Evolutionary conservation across 1,284 basidiomycete genomes (phyloP).

Genomic region (Sanguinoderma infundibulare): DNA sequence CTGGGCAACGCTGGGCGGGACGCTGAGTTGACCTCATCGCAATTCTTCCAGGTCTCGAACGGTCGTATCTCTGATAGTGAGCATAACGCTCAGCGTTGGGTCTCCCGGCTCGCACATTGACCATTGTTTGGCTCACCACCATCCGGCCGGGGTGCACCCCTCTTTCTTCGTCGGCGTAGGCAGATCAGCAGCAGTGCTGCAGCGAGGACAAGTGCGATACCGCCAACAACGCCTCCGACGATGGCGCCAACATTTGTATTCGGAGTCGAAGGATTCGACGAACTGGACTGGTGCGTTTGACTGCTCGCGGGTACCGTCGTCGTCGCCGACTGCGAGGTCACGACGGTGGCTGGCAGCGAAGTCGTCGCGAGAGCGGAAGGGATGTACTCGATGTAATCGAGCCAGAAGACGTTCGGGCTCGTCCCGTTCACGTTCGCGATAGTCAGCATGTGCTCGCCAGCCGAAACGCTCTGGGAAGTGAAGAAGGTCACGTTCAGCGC

Average conservation of each 20-base stretch:
- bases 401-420: conserved; percentile 22
- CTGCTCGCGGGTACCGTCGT: not conserved
- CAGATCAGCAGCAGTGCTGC: not conserved
- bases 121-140: no score
- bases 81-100: no score
- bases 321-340: not conserved
- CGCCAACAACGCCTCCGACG: not conserved
- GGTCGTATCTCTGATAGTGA: not conserved
- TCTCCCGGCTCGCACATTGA: no score
- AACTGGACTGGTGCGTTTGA: not conserved
- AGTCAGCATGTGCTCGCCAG: conserved; percentile 19
- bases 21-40: no score
- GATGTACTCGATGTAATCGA: conserved; percentile 23
- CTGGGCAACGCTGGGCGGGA: no score
- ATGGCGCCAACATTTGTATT: not conserved
- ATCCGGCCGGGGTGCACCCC: not conserved
- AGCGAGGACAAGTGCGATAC: not conserved
- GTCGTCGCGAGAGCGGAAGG: not conserved
- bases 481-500: conserved; percentile 17
- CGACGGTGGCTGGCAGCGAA: not conserved
- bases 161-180: not conserved
- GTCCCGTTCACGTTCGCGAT: conserved; percentile 28
- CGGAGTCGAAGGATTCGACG: not conserved
- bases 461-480: conserved; percentile 14
- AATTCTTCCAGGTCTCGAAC: not conserved